Base-by-base conservation (phyloP, 345 rosid species). In the Boechera divaricarpa region DNA sequence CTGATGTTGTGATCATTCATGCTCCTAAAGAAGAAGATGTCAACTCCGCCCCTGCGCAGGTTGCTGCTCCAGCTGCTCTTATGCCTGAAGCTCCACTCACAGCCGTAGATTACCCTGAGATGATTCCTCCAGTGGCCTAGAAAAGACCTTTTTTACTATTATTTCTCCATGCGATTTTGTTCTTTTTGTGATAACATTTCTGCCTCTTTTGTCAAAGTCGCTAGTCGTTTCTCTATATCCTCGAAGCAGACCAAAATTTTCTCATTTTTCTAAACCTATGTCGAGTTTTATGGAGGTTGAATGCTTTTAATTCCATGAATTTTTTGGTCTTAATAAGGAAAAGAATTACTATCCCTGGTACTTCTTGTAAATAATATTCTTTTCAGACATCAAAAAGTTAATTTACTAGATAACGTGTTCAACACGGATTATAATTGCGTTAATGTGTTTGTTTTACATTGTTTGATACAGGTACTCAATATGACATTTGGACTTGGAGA, bases 1-100 rank as follows among this genome's bases (percentile, higher is more conserved):
- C 94, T 15, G 94, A 89, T 81, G 82, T 91, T 8, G 95, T 90
- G 2, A 91, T 88, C 10, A 92, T 90, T 82, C 89, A 90, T 76
- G 16, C 93, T 52, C 96, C 96, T 3, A 90, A 92, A 80, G 96
- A 92, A 62, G 93, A 90, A 36, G 86, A 82, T 2, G 31, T 41
- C 0, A 5, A 21, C 58, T 15, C 3, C 0, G 16, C 29, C 0
- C 49, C 56, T 49, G 57, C 58, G 41, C 77, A 72, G 26, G 69
- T 31, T 49, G 41, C 5, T 66, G 36, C 77, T 7, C 73, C 41
- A 0, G 48, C 41, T 15, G 69, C 71, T 26, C 74, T 61, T 51
- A 13, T 67, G 24, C 66, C 70, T 0, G 83, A 81, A 13, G 70
- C 75, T 6, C 44, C 77, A 35, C 38, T 84, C 52, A 63, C 89